Evolutionary conservation across 768 basidiomycete species (phyloP), one percentile per base, ranked within the genome.

Genomic region (Phallus indusiatus): DNA sequence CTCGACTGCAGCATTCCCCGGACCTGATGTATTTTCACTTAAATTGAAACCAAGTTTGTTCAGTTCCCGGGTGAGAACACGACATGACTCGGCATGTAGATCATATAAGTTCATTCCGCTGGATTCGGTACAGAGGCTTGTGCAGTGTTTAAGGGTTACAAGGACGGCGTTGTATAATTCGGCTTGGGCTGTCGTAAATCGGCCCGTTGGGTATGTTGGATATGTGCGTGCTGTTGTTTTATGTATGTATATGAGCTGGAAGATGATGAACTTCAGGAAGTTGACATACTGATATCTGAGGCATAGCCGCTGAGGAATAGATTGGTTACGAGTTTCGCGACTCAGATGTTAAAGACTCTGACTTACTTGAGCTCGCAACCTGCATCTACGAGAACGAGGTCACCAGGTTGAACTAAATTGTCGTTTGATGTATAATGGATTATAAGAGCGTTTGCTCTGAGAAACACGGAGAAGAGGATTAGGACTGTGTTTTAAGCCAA

Each of bases 361-460:
- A n/a, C 81, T 56, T 55, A 91, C 90, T 91, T 88, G 73, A 83
- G 89, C 77, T 95, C 93, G 66, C 93, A 94, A 48, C 91, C 94
- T 1, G 93, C 94, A 62, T 97, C 94, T 55, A 97, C 81, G 12
- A 96, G 77, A 16, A 96, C 75, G 64, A 91, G 75, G 64, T 98
- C 94, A 18, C 77, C 82, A 1, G 82, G 72, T 46, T 77, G 75
- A 9, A 94, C 71, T 18, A 88, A 65, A 59, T 90, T 88, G 68
- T 95, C 85, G 70, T 98, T 98, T 17, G 86, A 79, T 0, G 93
- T 95, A 68, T 98, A 98, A 66, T 99, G 96, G 61, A 99, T 93
- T 47, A 90, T 85, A 0, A 96, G 77, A 8, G 90, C 84, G 67
- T 97, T 96, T 1, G 88, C 78, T 28, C 92, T 94, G 60, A 22